Evolutionary conservation across 495 filamentous ascomycete genomes (phyloP).

Genomic region (Cudoniella acicularis): DNA sequence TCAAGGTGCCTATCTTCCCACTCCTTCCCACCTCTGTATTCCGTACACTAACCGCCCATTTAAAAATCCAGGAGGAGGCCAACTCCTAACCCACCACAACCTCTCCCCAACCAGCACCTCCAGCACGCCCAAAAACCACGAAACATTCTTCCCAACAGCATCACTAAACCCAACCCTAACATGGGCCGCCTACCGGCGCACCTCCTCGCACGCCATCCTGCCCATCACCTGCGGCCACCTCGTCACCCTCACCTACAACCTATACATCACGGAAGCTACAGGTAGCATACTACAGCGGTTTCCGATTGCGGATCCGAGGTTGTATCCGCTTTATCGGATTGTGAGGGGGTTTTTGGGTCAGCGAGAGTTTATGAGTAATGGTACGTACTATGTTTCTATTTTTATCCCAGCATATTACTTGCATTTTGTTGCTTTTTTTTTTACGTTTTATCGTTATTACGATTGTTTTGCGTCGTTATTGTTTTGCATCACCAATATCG

Average conservation of each 20-base stretch:
- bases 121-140: not conserved
- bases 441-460: too few relatives aligned
- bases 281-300: not conserved
- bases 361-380: not conserved
- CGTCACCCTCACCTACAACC: conserved; percentile 1
- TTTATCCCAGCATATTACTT: not conserved
- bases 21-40: not conserved
- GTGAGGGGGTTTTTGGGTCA: not conserved
- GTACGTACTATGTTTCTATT: not conserved
- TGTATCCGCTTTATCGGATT: not conserved
- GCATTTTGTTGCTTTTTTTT: not conserved
- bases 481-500: too few relatives aligned
- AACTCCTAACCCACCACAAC: not conserved
- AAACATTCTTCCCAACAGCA: not conserved
- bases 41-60: not conserved
- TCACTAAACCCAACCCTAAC: not conserved
- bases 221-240: conserved; percentile 2
- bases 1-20: not conserved
- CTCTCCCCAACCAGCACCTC: not conserved
- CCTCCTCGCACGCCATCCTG: not conserved
- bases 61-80: not conserved
- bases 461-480: too few relatives aligned
- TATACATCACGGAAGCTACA: not conserved
- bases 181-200: not conserved
- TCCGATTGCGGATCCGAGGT: not conserved